Base-by-base conservation (phyloP, 805 yeast species). In the Yamadazyma phyllophila region DNA sequence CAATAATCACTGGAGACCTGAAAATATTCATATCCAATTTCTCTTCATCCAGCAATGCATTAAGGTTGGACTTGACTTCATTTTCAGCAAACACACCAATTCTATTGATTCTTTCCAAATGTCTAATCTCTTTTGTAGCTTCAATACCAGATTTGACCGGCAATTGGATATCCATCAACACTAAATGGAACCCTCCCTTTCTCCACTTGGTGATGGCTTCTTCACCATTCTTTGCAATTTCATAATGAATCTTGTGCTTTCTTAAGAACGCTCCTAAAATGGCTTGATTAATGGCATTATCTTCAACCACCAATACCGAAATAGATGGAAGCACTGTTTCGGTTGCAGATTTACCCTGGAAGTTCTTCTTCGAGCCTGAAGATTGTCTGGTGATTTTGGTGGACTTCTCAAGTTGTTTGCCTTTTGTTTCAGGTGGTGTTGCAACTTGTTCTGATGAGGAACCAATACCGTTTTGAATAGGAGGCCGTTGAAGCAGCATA, bases 101-200 rank as follows among this genome's bases (percentile, higher is more conserved):
- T 29, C 83, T 76, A 60, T 90, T 89, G 30, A 84, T 66, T 53
- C 81, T 80, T 60, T 94, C 99, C 38, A 90, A 69, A 39, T 91
- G 74, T 44, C 99, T 74, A 34, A 94, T 94, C 57, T 89, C 96
- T 58, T 86, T 85, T 1, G 98, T 87, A 2, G 96, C 98, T 50
- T 92, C 97, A 30, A 94, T 80, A 29, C 99, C 99, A 1, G 97
- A 88, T 74, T 92, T 82, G 2, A 90, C 96, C 0, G 99, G 99
- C 45, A 94, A 73, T 66, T 94, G 98, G 57, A 94, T 87, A 71
- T 94, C 99, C 99, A 94, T 94, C 36, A 94, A 76, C 33, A 95
- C 95, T 51, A 94, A 71, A 62, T 94, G 98, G 59, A 87, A 89
- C 0, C 97, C 97, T 10, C 99, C 99, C 49, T 79, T 81, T 53